Base-by-base conservation (phyloP, 1,139 yeast genomes). In the Chernovozyma sophiae-reginae region DNA sequence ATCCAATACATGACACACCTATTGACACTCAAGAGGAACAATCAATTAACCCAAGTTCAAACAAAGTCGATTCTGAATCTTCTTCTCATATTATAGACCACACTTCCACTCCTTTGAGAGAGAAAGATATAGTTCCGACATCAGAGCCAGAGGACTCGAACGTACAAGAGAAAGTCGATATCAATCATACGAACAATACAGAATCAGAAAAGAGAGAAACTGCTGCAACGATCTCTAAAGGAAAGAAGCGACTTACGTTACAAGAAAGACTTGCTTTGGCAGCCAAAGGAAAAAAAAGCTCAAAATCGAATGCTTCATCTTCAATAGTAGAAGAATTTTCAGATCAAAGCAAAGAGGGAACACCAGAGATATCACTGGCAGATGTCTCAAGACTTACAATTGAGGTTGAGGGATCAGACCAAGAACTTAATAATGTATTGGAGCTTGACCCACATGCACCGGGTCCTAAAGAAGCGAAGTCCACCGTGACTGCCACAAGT, bases 201-300 rank as follows among this genome's bases (percentile, higher is more conserved):
- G n/a, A n/a, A n/a, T n/a, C n/a, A n/a, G n/a, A n/a, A n/a, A n/a
- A n/a, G n/a, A n/a, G n/a, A n/a, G n/a, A n/a, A n/a, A n/a, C n/a
- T n/a, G n/a, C n/a, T n/a, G n/a, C n/a, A n/a, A n/a, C n/a, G n/a
- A n/a, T n/a, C 23, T 7, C 23, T 20, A 52, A 56, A 4, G 8
- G 14, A 26, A 60, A 58, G 44, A 77, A 79, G 48, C 67, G 86
- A 47, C 62, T 83, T 31, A 74, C 94, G 0, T 64, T 86, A 48
- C 90, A 86, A 52, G 95, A 87, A 51, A 65, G 96, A 44, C 65
- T 87, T 40, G 94, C 94, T 1, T 60, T 81, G 47, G 96, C 96
- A 1, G 89, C 90, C 4, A 77, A 77, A 47, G 68, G 74, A 3
- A 70, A 64, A 33, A 58, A 56, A 34, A 55, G 50, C 33, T 41